These are phyloP conservation scores for Acorus calamus DNA, from an alignment of 106 monocot genomes.

Conservation along the genomic window DNA sequence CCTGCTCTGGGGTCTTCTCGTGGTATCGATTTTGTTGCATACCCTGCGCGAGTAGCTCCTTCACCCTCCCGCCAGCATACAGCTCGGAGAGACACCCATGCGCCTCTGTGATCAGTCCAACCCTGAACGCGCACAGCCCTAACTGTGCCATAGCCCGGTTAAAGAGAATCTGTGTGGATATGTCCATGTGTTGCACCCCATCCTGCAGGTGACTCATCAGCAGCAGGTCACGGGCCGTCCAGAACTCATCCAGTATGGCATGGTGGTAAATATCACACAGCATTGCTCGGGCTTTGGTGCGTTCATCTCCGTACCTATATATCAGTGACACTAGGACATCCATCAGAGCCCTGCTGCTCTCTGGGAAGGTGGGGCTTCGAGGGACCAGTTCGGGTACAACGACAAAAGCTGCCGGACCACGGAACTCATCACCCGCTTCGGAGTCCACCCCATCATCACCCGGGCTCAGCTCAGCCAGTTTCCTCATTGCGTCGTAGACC, in stretches of 20 bases:
- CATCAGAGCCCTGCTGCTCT: conserved; percentile 73
- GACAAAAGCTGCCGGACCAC: conserved; percentile 55
- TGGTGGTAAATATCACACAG: conserved; percentile 99
- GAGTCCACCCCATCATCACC: conserved; percentile 5
- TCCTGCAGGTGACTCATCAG: conserved; percentile 98
- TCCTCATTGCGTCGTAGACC: conserved; percentile 93
- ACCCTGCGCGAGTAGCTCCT: conserved; percentile 93
- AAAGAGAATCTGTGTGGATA: conserved; percentile 84
- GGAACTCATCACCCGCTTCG: conserved; percentile 22
- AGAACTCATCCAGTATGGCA: conserved; percentile 79
- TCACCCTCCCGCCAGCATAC: conserved; percentile 77
- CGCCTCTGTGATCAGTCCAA: conserved; percentile 70
- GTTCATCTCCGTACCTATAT: conserved; percentile 86
- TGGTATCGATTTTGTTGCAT: conserved; percentile 79
- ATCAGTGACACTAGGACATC: conserved; percentile 75
- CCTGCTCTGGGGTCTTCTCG: conserved; percentile 99
- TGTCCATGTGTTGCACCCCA: conserved; percentile 88
- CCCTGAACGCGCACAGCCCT: conserved; percentile 91
- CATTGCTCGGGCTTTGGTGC: conserved; percentile 98
- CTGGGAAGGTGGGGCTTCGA: conserved; percentile 74
- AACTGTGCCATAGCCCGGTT: conserved; percentile 97
- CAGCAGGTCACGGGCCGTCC: conserved; percentile 72
- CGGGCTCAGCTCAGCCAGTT: conserved; percentile 45
- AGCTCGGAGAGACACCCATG: conserved; percentile 89
- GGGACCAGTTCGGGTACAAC: conserved; percentile 65